phyloP scores from a whole-genome alignment of 495 filamentous ascomycete species.

The Xylaria palmicola region DNA sequence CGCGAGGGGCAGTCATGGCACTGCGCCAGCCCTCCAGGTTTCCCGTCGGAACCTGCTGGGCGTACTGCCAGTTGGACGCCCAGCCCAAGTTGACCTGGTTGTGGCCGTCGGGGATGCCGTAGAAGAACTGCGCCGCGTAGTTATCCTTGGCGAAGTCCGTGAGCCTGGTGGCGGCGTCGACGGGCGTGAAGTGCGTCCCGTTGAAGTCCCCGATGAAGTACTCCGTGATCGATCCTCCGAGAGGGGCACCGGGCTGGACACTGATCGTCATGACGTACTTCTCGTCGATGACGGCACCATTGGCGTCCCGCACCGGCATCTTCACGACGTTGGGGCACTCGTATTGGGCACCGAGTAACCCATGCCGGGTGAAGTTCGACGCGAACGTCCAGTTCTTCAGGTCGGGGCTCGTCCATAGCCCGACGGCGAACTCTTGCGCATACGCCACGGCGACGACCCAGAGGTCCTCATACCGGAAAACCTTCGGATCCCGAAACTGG shows the following conservation, averaged over 20 bases:
- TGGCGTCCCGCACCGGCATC: conserved; percentile 35
- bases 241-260: conserved; percentile 58
- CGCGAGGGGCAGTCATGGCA: conserved; percentile 50
- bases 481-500: conserved; percentile 60
- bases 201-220: conserved; percentile 55
- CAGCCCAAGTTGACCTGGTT: conserved; percentile 52
- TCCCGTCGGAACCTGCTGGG: conserved; percentile 49
- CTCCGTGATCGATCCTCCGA: conserved; percentile 50
- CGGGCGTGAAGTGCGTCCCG: conserved; percentile 46
- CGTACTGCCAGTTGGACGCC: conserved; percentile 64
- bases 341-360: conserved; percentile 55
- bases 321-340: conserved; percentile 56
- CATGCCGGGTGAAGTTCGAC: conserved; percentile 55
- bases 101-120: conserved; percentile 40
- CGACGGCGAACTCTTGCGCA: conserved; percentile 50
- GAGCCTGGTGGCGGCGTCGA: conserved; percentile 41
- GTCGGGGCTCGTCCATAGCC: conserved; percentile 53
- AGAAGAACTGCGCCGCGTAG: conserved; percentile 57
- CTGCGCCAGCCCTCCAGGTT: conserved; percentile 49
- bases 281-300: conserved; percentile 9
- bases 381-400: conserved; percentile 53
- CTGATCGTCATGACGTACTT: conserved; percentile 48
- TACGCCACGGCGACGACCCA: conserved; percentile 54
- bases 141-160: conserved; percentile 59
- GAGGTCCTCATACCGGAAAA: conserved; percentile 50